phyloP scores from a whole-genome alignment of 257 asterid species.

The Lycium barbarum region DNA sequence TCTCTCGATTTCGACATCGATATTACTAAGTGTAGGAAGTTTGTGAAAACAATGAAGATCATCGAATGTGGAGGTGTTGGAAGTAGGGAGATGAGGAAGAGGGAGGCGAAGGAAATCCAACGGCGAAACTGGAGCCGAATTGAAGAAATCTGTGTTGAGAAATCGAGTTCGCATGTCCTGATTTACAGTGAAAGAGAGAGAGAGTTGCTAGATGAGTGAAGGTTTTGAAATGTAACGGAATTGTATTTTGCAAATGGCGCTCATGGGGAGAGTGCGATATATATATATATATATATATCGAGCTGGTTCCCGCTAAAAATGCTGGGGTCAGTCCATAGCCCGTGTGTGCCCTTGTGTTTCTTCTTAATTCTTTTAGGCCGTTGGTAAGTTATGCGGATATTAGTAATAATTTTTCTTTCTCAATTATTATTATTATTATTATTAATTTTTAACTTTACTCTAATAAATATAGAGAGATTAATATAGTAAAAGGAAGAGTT shows the following conservation, averaged over 20 bases:
- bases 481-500: too few species aligned
- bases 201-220: background rate
- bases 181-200: background rate
- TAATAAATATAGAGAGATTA: too few species aligned
- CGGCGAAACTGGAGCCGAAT: conserved; percentile 40
- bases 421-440: too few species aligned
- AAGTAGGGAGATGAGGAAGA: conserved; percentile 42
- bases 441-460: too few species aligned
- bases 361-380: too few species aligned
- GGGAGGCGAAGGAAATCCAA: conserved; percentile 64
- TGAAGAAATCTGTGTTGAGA: conserved; percentile 53
- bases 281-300: background rate
- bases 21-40: conserved; percentile 43
- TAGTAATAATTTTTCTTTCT: too few species aligned
- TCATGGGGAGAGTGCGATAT: background rate
- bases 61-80: conserved; percentile 23
- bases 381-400: too few species aligned
- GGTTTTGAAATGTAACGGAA: conserved; percentile 10
- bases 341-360: background rate
- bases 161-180: conserved; percentile 91
- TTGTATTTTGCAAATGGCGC: background rate
- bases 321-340: background rate
- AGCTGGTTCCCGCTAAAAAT: conserved; percentile 15
- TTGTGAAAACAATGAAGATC: conserved; percentile 48
- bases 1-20: conserved; percentile 50